Conservation (phyloP, 306 rosid genomes). For the Alnus glutinosa region DNA sequence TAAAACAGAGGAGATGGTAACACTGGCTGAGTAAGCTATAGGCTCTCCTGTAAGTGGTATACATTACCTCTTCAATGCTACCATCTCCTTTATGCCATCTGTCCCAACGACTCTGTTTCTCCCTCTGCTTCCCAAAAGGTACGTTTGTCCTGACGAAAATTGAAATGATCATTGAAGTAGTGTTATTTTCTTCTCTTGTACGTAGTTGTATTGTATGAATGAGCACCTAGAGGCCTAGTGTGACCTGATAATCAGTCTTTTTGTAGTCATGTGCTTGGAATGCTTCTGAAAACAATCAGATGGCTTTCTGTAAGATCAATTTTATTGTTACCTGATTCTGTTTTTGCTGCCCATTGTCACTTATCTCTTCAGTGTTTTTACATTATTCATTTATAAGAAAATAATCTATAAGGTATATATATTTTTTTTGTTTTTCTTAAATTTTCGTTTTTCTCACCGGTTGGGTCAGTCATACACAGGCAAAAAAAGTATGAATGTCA, state of each 20-base stretch:
- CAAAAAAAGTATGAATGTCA: too few species aligned
- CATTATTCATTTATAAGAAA: too few species aligned
- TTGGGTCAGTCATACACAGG: too few species aligned
- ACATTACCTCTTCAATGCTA: too few species aligned
- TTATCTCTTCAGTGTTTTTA: not conserved
- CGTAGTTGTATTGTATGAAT: not conserved
- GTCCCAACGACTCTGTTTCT: conserved; percentile 39
- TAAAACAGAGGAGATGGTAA: too few species aligned
- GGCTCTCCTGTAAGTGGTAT: too few species aligned
- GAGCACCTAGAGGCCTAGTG: not conserved
- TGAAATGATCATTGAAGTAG: not conserved
- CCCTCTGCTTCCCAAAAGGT: conserved; percentile 41
- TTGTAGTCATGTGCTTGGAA: not conserved
- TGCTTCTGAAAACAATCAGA: not conserved
- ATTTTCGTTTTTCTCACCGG: too few species aligned
- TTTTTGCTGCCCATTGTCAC: not conserved
- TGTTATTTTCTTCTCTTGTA: not conserved
- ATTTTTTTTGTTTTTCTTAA: too few species aligned
- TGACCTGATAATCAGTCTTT: too few species aligned
- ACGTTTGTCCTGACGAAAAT: not conserved
- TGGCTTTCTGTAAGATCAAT: not conserved
- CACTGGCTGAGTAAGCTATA: too few species aligned
- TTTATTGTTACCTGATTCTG: not conserved
- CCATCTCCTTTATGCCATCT: conserved; percentile 38
- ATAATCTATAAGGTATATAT: too few species aligned